phyloP scores from a whole-genome alignment of 257 asterid genomes.

The Buddleja alternifolia region DNA sequence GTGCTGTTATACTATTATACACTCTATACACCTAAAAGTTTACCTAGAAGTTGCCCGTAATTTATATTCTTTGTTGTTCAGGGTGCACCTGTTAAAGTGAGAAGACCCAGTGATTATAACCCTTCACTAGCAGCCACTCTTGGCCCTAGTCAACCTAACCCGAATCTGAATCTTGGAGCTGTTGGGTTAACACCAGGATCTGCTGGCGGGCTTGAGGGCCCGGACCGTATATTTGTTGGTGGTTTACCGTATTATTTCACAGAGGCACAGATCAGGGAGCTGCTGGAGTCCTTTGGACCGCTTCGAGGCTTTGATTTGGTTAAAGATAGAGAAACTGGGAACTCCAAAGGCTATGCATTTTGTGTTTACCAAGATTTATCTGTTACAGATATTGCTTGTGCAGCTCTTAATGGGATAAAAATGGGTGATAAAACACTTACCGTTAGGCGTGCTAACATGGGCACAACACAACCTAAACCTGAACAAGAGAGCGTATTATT shows the following conservation, averaged over 20 bases:
- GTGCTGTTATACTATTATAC: too few relatives aligned
- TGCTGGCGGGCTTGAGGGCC: constrained; percentile 96
- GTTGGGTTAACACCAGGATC: constrained; percentile 95
- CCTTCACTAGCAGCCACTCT: constrained; percentile 97
- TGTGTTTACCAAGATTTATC: constrained; percentile 92
- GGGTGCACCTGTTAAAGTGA: constrained; percentile 99
- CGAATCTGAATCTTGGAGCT: constrained; percentile 83
- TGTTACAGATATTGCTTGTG: constrained; percentile 97
- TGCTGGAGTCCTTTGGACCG: constrained; percentile 96
- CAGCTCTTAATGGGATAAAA: constrained; percentile 97
- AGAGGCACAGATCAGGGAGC: constrained; percentile 91
- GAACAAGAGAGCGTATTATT: constrained; percentile 90
- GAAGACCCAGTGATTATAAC: constrained; percentile 97
- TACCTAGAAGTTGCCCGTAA: not conserved
- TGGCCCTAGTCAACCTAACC: constrained; percentile 97
- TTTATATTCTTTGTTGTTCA: constrained; percentile 29
- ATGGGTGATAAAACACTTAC: constrained; percentile 99
- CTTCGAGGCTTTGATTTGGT: constrained; percentile 95
- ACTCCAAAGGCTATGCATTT: constrained; percentile 98
- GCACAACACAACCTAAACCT: constrained; percentile 82
- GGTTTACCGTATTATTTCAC: constrained; percentile 97
- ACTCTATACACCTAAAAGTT: too few relatives aligned
- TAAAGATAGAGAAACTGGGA: constrained; percentile 97
- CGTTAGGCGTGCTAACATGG: constrained; percentile 96
- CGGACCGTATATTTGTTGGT: constrained; percentile 95